A percentile compares a stretch with the other conserved stretches of the same genome.
Evolutionary conservation across 768 basidiomycete genomes (phyloP).

Genomic region (Pholiota molesta): DNA sequence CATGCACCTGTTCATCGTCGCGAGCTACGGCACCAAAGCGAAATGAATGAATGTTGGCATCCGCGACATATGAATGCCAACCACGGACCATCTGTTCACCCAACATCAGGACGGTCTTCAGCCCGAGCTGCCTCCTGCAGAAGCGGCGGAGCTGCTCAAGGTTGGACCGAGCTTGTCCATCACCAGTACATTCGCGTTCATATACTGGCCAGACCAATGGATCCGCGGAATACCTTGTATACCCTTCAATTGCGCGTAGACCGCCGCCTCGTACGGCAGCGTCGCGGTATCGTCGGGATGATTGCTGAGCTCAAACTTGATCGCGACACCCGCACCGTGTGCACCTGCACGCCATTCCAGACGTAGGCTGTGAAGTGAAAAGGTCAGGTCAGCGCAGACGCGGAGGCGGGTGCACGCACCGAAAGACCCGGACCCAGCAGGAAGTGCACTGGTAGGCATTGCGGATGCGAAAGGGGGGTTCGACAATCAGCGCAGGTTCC

Average conservation of each 20-base stretch:
- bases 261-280: conserved; percentile 61
- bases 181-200: conserved; percentile 98
- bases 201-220: conserved; percentile 87
- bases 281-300: not conserved
- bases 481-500: not conserved
- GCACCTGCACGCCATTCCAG: not conserved
- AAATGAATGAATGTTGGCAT: not conserved
- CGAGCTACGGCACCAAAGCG: not conserved
- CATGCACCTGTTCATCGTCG: conserved; percentile 94
- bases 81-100: conserved; percentile 97
- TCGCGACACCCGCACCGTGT: not conserved
- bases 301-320: not conserved
- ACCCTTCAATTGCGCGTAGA: conserved; percentile 91
- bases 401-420: not conserved
- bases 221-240: conserved; percentile 97
- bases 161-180: conserved; percentile 89
- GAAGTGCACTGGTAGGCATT: not conserved
- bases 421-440: not conserved
- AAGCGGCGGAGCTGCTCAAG: conserved; percentile 88
- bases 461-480: not conserved
- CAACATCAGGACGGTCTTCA: conserved; percentile 94
- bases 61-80: conserved; percentile 24
- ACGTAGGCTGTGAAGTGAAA: not conserved
- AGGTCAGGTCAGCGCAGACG: not conserved
- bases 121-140: conserved; percentile 89